Evolutionary conservation across 164 flowering plant species (phyloP).

Genomic region (Aristolochia californica): DNA sequence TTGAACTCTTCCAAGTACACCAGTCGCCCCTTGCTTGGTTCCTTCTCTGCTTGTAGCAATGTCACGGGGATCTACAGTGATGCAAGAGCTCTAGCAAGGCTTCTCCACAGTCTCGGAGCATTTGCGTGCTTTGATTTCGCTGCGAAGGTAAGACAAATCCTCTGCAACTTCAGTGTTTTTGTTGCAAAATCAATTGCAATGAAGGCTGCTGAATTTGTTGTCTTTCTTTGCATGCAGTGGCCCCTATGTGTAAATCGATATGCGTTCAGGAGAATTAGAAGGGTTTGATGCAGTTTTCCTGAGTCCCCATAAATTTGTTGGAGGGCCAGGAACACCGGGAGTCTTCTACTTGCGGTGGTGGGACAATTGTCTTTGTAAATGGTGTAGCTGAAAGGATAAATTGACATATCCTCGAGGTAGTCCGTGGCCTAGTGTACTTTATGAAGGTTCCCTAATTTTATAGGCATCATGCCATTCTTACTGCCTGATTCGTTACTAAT

Average conservation of each 20-base stretch:
- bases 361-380: constrained; percentile 62
- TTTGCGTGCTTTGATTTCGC: constrained; percentile 74
- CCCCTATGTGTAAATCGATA: constrained; percentile 49
- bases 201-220: background rate
- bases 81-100: constrained; percentile 39
- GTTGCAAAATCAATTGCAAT: no score
- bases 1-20: constrained; percentile 22
- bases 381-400: no score
- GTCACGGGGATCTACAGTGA: constrained; percentile 53
- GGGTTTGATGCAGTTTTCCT: constrained; percentile 76
- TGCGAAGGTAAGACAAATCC: background rate
- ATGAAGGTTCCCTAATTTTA: no score
- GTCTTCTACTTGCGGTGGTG: constrained; percentile 70
- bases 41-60: constrained; percentile 82
- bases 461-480: no score
- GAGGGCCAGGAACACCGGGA: constrained; percentile 75
- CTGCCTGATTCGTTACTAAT: no score
- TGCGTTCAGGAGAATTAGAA: constrained; percentile 60
- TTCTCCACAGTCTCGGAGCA: constrained; percentile 61
- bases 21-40: constrained; percentile 60
- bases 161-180: no score
- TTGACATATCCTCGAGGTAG: no score
- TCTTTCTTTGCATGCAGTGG: constrained; percentile 24
- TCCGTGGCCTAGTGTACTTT: no score
- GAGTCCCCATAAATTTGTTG: constrained; percentile 74